Evolutionary conservation across 2,329 filamentous ascomycete genomes (phyloP).

Genomic region (Botryotinia narcissicola): DNA sequence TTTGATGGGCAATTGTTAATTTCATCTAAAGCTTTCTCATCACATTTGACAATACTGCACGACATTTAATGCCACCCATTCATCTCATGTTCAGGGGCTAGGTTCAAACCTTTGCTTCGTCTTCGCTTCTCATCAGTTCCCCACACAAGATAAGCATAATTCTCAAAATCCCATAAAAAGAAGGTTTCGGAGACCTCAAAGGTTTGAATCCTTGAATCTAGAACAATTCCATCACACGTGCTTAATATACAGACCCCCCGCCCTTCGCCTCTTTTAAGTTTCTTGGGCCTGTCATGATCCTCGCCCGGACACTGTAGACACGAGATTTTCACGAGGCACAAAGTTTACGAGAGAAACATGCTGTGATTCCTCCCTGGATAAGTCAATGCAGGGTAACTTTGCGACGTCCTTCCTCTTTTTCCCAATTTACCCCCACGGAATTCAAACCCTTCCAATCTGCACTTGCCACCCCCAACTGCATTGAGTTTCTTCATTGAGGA

Average conservation of each 20-base stretch:
- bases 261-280: background rate
- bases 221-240: background rate
- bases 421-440: background rate
- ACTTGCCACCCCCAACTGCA: background rate
- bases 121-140: background rate
- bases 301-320: background rate
- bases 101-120: background rate
- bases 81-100: background rate
- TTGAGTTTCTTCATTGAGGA: background rate
- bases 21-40: background rate
- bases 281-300: background rate
- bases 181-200: background rate
- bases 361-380: background rate
- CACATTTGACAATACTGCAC: constrained; percentile 9
- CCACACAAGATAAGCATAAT: constrained; percentile 4
- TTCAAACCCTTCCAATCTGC: background rate
- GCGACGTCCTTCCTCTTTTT: background rate
- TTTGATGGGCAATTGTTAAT: background rate
- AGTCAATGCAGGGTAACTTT: background rate
- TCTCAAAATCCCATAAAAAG: background rate
- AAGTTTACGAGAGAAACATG: background rate
- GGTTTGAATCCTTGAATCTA: background rate
- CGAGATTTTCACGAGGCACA: background rate
- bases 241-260: background rate
- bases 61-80: background rate